Evolutionary conservation across 352 stramenopile species (phyloP).

Genomic region (Pythium dissotocum): DNA sequence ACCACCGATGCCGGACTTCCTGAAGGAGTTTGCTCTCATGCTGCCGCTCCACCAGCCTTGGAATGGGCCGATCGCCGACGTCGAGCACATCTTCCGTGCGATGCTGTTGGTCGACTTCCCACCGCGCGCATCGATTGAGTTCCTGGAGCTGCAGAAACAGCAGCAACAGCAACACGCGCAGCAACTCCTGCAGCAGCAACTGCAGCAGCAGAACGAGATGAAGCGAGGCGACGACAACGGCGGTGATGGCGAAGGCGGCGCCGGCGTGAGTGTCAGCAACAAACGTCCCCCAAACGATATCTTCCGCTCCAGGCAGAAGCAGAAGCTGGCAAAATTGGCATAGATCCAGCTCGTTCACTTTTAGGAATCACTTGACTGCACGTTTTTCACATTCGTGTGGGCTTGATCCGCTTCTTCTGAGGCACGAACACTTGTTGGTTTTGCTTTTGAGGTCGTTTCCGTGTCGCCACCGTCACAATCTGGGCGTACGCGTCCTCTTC

Average conservation of each 20-base stretch:
- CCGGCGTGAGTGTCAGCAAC: slow-evolving; percentile 55
- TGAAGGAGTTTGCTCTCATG: slow-evolving; percentile 84
- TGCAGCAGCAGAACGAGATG: slow-evolving; percentile 44
- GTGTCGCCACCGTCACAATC: neutral
- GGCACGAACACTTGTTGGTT: slow-evolving; percentile 16
- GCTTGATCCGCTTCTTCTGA: slow-evolving; percentile 34
- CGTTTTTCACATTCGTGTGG: slow-evolving; percentile 13
- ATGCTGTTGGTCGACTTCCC: slow-evolving; percentile 86
- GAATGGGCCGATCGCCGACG: slow-evolving; percentile 86
- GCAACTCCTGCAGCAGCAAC: slow-evolving; percentile 61
- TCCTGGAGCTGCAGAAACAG: slow-evolving; percentile 57
- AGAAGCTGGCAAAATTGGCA: slow-evolving; percentile 71
- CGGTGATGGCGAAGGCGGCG: slow-evolving; percentile 30
- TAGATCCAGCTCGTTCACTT: slow-evolving; percentile 6
- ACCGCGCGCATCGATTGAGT: slow-evolving; percentile 66
- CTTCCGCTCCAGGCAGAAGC: slow-evolving; percentile 83
- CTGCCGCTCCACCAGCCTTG: slow-evolving; percentile 78
- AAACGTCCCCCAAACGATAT: slow-evolving; percentile 86
- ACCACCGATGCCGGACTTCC: slow-evolving; percentile 78
- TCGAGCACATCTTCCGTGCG: slow-evolving; percentile 84
- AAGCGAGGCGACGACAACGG: slow-evolving; percentile 43
- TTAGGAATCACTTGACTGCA: slow-evolving; percentile 17
- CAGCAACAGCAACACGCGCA: slow-evolving; percentile 51
- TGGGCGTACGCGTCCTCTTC: slow-evolving; percentile 2
- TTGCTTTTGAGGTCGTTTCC: slow-evolving; percentile 8